Percentiles rank a stretch among this genome's conserved stretches.
These are phyloP conservation scores for Parastagonospora nodorum DNA, from an alignment of 2,329 filamentous ascomycete genomes.

Conservation along the genomic window DNA sequence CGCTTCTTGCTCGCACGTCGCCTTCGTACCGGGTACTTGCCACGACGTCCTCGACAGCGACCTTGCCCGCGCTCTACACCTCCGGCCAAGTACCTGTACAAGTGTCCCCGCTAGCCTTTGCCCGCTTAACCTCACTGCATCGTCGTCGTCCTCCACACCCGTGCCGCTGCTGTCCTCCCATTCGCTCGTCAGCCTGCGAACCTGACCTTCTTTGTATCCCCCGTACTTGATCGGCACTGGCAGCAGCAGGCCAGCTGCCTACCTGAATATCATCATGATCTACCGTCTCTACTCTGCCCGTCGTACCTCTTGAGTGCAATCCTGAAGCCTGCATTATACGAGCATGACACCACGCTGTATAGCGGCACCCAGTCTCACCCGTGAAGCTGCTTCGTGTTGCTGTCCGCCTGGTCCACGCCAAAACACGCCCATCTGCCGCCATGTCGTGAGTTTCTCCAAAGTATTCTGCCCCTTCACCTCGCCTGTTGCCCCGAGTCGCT, in stretches of 20 bases:
- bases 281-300: constrained; percentile 37
- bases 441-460: constrained; percentile 47
- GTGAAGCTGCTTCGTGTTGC: constrained; percentile 37
- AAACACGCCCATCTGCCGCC: constrained; percentile 31
- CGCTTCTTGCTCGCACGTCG: constrained; percentile 40
- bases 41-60: constrained; percentile 7
- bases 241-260: constrained; percentile 40
- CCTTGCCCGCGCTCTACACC: background rate
- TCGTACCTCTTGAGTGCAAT: constrained; percentile 37
- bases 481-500: constrained; percentile 8
- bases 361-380: constrained; percentile 29
- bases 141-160: constrained; percentile 40
- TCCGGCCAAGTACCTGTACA: constrained; percentile 34
- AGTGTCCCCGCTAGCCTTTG: constrained; percentile 36
- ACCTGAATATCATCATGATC: constrained; percentile 47
- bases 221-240: constrained; percentile 48
- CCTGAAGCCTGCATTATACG: constrained; percentile 34
- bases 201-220: constrained; percentile 46
- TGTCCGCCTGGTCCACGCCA: constrained; percentile 22
- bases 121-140: constrained; percentile 36
- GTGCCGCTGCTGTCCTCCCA: constrained; percentile 30
- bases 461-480: constrained; percentile 14
- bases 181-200: constrained; percentile 42
- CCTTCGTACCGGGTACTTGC: constrained; percentile 36
- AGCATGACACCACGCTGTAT: constrained; percentile 42